Base-by-base conservation (phyloP, 2,329 filamentous ascomycete genomes). In the Drechslerella coelobrocha region DNA sequence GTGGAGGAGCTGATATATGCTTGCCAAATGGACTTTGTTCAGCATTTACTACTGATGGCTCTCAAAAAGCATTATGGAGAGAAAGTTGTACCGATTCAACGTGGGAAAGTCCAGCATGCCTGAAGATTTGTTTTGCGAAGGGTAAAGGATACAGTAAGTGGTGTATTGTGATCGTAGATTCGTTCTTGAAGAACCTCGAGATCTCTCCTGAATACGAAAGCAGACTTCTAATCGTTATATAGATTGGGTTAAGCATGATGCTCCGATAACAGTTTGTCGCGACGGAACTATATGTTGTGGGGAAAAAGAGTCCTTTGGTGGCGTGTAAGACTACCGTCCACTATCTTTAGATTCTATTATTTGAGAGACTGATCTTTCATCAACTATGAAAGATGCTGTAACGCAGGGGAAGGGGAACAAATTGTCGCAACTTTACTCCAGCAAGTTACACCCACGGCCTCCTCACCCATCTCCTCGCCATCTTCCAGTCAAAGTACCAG, bases 41-140 rank as follows among this genome's bases (percentile, higher is more conserved):
- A 3, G 60, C 23, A 9, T 17, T 19, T 1, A 43, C 34, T 1
- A 17, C 60, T 34, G 27, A 55, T n/a, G 34, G 41, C 12, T 17
- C 1, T 9, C 6, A 27, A 39, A 47, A 24, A 8, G 50, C 39
- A 5, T n/a, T 73, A 10, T 75, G 73, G 72, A 69, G 75, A 31
- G 73, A 73, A 60, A 72, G 73, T 39, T 76, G 74, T 57, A 75
- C 74, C 14, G 75, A 76, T 51, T 65, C 54, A 19, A 74, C 75
- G 14, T 76, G 74, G 73, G 31, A 73, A 21, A 71, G 61, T 37
- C 65, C 72, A 0, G 72, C 45, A 1, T 75, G 75, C 48, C 39
- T 73, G n/a, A 75, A 75, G 45, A 52, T 76, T 27, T 76, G 73
- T 21, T 27, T 62, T 0, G 48, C n/a, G 27, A 62, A 48, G 31